A percentile compares a stretch with the other conserved stretches of the same genome.
Conservation (phyloP, 345 rosid genomes). For the Diplotaxis tenuifolia region DNA sequence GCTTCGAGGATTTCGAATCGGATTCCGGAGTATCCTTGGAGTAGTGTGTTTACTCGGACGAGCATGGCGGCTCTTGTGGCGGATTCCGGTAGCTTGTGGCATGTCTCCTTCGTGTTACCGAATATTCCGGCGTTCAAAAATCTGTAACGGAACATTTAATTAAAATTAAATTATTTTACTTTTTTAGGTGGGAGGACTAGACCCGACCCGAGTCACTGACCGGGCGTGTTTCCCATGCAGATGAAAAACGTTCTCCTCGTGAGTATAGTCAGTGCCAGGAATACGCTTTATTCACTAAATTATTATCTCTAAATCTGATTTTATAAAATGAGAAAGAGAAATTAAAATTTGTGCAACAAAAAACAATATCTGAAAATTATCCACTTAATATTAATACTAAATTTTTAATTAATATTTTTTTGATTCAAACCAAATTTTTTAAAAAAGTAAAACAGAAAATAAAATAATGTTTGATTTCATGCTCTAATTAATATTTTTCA, state of each 20-base stretch:
- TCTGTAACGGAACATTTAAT: constrained; percentile 32
- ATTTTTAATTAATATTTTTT: too few species aligned
- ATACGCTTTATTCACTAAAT: too few species aligned
- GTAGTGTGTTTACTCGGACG: constrained; percentile 67
- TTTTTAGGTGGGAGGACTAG: background rate
- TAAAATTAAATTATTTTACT: background rate
- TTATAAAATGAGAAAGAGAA: too few species aligned
- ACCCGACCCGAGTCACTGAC: background rate
- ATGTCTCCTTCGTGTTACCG: constrained; percentile 51
- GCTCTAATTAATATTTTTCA: too few species aligned
- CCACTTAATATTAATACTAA: too few species aligned
- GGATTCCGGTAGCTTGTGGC: constrained; percentile 55
- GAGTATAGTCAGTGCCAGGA: too few species aligned
- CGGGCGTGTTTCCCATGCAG: background rate
- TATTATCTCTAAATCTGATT: too few species aligned
- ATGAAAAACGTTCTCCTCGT: background rate
- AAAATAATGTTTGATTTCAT: too few species aligned
- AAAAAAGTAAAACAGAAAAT: too few species aligned
- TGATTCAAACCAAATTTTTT: too few species aligned
- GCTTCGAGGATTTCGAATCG: constrained; percentile 73
- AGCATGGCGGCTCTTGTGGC: constrained; percentile 79
- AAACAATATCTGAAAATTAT: too few species aligned
- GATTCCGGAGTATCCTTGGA: constrained; percentile 73
- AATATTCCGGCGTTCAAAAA: constrained; percentile 72
- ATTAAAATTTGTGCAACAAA: too few species aligned